phyloP scores from a whole-genome alignment of 2,329 filamentous ascomycete genomes.

The Paraphoma chrysanthemicola region DNA sequence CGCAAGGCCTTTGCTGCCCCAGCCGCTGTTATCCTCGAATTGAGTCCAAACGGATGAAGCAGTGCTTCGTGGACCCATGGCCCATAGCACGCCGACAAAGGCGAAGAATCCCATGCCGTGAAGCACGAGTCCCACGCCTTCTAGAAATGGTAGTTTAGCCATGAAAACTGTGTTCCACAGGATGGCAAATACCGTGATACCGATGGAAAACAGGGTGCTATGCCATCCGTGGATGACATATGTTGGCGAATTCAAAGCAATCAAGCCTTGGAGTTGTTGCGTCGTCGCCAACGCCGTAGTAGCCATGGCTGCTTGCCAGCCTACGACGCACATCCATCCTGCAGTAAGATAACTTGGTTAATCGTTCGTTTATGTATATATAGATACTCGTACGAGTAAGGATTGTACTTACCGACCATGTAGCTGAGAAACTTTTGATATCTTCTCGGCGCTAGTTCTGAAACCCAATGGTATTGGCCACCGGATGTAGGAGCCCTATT shows the following conservation, averaged over 20 bases:
- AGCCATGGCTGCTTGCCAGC: neutral
- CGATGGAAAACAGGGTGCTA: neutral
- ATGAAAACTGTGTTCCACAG: slow-evolving; percentile 51
- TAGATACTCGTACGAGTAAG: slow-evolving; percentile 51
- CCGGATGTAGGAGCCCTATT: slow-evolving; percentile 39
- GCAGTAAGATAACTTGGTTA: slow-evolving; percentile 43
- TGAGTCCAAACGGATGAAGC: slow-evolving; percentile 52
- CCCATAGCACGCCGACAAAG: slow-evolving; percentile 49
- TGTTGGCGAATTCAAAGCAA: too few species aligned
- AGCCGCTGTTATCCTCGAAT: slow-evolving; percentile 54
- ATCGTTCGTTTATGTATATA: slow-evolving; percentile 47
- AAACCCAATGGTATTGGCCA: slow-evolving; percentile 42
- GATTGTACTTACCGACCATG: slow-evolving; percentile 53
- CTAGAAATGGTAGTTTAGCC: slow-evolving; percentile 38
- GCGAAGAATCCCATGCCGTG: slow-evolving; percentile 59
- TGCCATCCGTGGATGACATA: neutral
- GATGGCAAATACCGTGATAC: slow-evolving; percentile 52
- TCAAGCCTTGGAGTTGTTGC: neutral
- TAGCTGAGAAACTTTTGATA: slow-evolving; percentile 51
- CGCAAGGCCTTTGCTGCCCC: slow-evolving; percentile 48
- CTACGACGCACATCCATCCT: neutral
- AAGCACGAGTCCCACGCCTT: slow-evolving; percentile 42
- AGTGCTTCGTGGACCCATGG: slow-evolving; percentile 38
- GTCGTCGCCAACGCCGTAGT: neutral
- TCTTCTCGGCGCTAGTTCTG: slow-evolving; percentile 46